A percentile compares a stretch with the other conserved stretches of the same genome.
phyloP scores from a whole-genome alignment of 208 protist species.

The Porcisia hertigi region DNA sequence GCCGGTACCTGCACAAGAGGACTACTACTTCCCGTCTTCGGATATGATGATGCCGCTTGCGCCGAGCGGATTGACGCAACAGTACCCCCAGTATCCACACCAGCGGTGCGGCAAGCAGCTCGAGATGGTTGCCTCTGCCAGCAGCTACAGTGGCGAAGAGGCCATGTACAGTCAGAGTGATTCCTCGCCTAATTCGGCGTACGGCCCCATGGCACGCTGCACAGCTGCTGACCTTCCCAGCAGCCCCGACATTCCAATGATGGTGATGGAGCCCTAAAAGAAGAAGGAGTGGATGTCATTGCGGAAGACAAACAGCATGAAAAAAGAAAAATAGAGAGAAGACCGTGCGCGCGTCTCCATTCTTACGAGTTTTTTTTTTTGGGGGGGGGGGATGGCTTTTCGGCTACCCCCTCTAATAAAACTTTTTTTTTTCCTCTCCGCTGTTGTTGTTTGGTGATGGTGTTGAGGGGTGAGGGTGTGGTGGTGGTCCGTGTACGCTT shows the following conservation, averaged over 20 bases:
- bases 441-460: background rate
- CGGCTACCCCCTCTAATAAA: no score
- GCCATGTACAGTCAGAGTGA: conserved; percentile 20
- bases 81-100: conserved; percentile 1
- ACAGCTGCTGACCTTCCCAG: conserved; percentile 27
- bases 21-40: conserved; percentile 44
- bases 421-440: background rate
- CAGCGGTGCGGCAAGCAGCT: conserved; percentile 3
- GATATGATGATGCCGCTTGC: conserved; percentile 36
- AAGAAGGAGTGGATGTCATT: no score
- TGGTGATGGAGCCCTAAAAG: conserved; percentile 37
- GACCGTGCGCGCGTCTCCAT: background rate
- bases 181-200: conserved; percentile 10
- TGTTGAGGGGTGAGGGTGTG: background rate
- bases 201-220: conserved; percentile 15
- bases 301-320: background rate
- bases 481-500: background rate
- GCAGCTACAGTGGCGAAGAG: conserved; percentile 33
- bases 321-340: conserved; percentile 4
- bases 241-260: conserved; percentile 24
- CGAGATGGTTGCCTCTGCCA: conserved; percentile 15
- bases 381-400: no score
- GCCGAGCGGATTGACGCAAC: conserved; percentile 24
- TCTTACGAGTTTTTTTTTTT: no score
- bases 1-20: conserved; percentile 10